phyloP scores from a whole-genome alignment of 495 filamentous ascomycete species.

The Wilcoxina mikolae region DNA sequence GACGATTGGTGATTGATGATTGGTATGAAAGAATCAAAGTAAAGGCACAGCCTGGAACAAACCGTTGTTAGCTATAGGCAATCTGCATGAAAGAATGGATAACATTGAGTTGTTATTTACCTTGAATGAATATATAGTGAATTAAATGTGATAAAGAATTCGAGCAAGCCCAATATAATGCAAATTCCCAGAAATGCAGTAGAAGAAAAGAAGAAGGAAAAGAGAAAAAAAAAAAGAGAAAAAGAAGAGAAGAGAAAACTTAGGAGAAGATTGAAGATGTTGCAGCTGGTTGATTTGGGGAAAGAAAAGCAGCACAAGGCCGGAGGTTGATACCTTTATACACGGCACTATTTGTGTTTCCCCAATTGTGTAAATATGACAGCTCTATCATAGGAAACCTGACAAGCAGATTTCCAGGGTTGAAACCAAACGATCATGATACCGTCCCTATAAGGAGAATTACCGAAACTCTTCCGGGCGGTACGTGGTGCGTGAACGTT shows the following conservation, averaged over 20 bases:
- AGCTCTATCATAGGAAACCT: too few relatives aligned
- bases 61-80: not conserved
- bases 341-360: not conserved
- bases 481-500: not conserved
- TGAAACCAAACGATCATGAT: too few relatives aligned
- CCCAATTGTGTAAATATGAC: not conserved
- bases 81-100: not conserved
- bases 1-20: not conserved
- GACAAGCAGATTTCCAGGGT: too few relatives aligned
- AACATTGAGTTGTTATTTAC: not conserved
- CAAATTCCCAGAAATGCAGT: too few relatives aligned
- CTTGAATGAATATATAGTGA: not conserved
- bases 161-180: too few relatives aligned
- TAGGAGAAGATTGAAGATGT: not conserved
- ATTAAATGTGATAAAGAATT: not conserved
- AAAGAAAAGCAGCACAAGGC: not conserved
- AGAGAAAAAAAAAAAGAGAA: not conserved
- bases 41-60: not conserved
- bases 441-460: not conserved
- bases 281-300: not conserved
- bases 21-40: not conserved
- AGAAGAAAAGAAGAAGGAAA: not conserved
- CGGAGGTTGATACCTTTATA: not conserved
- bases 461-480: not conserved
- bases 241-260: slow-evolving; percentile 1